Conservation (phyloP, 306 rosid species). For the Malus asiatica region DNA sequence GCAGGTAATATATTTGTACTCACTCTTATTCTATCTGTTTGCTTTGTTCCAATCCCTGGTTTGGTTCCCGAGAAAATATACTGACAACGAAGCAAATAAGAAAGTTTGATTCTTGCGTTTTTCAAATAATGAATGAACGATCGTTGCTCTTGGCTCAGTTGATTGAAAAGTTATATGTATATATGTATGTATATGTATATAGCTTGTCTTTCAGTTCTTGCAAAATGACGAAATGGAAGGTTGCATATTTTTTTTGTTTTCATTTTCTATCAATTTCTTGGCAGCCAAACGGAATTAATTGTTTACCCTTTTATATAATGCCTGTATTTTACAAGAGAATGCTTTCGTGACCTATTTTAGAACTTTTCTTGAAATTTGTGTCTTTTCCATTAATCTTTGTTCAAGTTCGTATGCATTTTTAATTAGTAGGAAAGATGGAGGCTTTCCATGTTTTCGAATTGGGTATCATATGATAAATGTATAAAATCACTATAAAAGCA, state of each 20-base stretch:
- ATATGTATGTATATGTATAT: no score
- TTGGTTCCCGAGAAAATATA: background rate
- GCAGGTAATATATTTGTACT: constrained; percentile 10
- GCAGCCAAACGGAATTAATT: background rate
- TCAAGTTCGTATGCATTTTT: background rate
- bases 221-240: background rate
- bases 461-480: background rate
- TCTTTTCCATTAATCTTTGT: background rate
- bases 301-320: background rate
- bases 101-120: background rate
- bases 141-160: background rate
- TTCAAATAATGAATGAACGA: background rate
- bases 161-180: background rate
- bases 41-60: background rate
- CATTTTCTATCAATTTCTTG: background rate
- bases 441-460: background rate
- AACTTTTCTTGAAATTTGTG: background rate
- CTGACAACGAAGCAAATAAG: background rate
- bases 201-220: background rate
- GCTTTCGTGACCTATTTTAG: background rate
- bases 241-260: background rate
- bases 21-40: background rate
- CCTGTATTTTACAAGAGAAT: background rate
- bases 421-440: background rate
- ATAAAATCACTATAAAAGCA: background rate